Conservation (phyloP, 176 grass and related monocot species). For the Cenchrus americanus region DNA sequence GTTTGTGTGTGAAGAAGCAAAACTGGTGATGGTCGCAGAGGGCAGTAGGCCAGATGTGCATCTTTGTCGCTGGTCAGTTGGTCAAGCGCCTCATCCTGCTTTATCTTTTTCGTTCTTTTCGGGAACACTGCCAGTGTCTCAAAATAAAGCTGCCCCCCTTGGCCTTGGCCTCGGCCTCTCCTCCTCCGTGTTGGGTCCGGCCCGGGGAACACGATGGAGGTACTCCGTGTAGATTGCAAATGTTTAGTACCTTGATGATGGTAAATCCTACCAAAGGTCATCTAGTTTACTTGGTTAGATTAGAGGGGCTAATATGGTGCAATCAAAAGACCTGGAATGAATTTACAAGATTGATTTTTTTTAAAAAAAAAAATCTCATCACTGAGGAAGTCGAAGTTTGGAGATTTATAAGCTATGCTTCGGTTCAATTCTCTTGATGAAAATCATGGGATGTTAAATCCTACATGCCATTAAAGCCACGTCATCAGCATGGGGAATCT, state of each 20-base stretch:
- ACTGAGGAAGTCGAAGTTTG: too few species aligned
- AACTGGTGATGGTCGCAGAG: conserved; percentile 27
- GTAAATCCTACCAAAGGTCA: background rate
- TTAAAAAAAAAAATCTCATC: too few species aligned
- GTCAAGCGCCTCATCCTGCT: conserved; percentile 31
- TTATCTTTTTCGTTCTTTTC: conserved; percentile 19
- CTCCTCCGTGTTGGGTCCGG: background rate
- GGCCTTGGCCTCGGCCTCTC: background rate
- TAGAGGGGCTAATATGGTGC: too few species aligned
- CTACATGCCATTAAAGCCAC: background rate
- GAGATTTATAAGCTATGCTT: too few species aligned
- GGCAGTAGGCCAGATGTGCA: conserved; percentile 32
- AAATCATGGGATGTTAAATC: background rate
- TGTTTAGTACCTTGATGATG: background rate
- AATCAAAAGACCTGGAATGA: too few species aligned
- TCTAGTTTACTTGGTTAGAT: too few species aligned
- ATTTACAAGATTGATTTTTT: too few species aligned
- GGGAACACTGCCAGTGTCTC: conserved; percentile 26
- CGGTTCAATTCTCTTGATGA: too few species aligned
- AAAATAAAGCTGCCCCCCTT: conserved; percentile 48
- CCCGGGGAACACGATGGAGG: background rate
- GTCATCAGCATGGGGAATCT: too few species aligned
- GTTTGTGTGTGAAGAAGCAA: conserved; percentile 5
- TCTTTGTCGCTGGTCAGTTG: conserved; percentile 52
- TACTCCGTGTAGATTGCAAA: background rate